Percentiles rank a stretch among this genome's conserved stretches.
These are phyloP conservation scores for Thraustotheca clavata DNA, from an alignment of 352 stramenopile genomes.

Conservation along the genomic window DNA sequence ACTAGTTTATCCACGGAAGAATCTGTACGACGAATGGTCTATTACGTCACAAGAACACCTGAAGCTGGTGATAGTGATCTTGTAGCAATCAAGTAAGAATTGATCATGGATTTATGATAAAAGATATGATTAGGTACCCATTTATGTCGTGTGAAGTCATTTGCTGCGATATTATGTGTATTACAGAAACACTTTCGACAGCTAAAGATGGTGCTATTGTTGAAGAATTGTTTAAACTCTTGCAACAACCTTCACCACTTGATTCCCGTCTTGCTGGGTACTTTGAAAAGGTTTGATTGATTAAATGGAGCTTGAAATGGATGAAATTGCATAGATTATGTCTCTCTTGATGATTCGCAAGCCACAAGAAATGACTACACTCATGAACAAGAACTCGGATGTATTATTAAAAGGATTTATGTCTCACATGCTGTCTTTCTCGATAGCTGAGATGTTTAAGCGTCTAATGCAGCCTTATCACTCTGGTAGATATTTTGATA, in stretches of 20 bases:
- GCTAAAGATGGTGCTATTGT: constrained; percentile 57
- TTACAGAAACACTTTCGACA: constrained; percentile 86
- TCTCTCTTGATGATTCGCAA: constrained; percentile 85
- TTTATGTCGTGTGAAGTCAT: constrained; percentile 98
- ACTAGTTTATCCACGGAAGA: constrained; percentile 58
- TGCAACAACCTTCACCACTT: constrained; percentile 72
- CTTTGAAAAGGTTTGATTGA: constrained; percentile 90
- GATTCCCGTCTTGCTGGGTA: constrained; percentile 94
- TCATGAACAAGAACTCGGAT: constrained; percentile 79
- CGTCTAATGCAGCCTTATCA: constrained; percentile 76
- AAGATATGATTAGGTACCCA: constrained; percentile 61
- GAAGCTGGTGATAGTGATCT: constrained; percentile 47
- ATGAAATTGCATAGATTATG: constrained; percentile 49
- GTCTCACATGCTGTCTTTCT: constrained; percentile 61
- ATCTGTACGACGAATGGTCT: constrained; percentile 58
- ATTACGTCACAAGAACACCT: constrained; percentile 59
- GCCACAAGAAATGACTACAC: constrained; percentile 71
- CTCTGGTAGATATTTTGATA: constrained; percentile 26
- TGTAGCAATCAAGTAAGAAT: constrained; percentile 50
- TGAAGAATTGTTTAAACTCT: constrained; percentile 88
- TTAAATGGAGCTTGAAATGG: not conserved
- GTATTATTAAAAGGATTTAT: constrained; percentile 59
- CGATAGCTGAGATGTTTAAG: constrained; percentile 74
- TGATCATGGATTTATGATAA: not conserved
- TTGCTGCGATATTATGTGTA: constrained; percentile 93